Conservation (phyloP, 2,329 filamentous ascomycete species). For the Madurella fahalii region DNA sequence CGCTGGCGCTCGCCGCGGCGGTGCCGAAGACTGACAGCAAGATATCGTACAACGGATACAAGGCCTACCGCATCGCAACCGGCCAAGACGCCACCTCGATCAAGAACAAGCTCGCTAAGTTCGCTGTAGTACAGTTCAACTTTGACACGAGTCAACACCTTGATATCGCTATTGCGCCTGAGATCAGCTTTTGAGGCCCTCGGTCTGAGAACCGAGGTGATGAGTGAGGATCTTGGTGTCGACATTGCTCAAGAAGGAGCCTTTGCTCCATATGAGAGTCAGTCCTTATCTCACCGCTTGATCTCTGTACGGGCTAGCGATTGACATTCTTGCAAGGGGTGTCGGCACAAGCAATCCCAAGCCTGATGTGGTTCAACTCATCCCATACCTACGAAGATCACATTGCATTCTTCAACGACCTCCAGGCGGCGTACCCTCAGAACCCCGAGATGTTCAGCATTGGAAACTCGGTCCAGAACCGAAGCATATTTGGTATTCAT, state of each 20-base stretch:
- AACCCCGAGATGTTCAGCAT: constrained; percentile 47
- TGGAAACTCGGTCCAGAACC: constrained; percentile 45
- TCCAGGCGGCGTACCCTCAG: constrained; percentile 39
- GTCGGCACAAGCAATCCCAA: constrained; percentile 5
- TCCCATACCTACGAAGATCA: constrained; percentile 53
- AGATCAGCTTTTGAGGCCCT: constrained; percentile 24
- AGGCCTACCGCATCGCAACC: constrained; percentile 17
- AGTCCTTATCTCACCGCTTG: not conserved
- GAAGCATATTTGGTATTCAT: constrained; percentile 59
- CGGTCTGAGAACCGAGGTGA: constrained; percentile 20
- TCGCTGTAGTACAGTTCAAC: constrained; percentile 16
- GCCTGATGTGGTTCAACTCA: constrained; percentile 44
- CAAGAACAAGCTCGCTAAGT: constrained; percentile 11
- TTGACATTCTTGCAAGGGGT: not conserved
- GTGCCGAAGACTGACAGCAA: constrained; percentile 12
- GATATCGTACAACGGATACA: constrained; percentile 18
- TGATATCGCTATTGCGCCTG: constrained; percentile 27
- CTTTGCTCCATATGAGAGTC: constrained; percentile 15
- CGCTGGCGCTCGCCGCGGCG: constrained; percentile 11
- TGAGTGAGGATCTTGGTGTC: constrained; percentile 24
- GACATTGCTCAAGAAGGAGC: constrained; percentile 24
- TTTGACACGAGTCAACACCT: constrained; percentile 18
- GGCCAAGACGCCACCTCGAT: constrained; percentile 13
- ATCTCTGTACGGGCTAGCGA: not conserved
- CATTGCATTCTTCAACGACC: constrained; percentile 42